Percentiles rank a stretch among this genome's conserved stretches.
phyloP scores from a whole-genome alignment of 2,329 filamentous ascomycete genomes.

The Onygena corvina region DNA sequence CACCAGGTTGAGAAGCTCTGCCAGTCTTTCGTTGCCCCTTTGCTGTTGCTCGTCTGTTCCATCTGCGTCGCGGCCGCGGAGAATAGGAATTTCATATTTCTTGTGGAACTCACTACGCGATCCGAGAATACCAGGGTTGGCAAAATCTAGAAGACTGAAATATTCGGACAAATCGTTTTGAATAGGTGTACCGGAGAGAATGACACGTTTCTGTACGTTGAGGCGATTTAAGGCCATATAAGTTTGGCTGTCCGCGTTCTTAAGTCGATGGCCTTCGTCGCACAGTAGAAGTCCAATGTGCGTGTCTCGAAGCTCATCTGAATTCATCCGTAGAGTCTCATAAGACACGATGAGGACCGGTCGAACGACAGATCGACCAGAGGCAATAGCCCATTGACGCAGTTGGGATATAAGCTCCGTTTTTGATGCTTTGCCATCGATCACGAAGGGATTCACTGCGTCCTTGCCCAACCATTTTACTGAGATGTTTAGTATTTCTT shows the following conservation, averaged over 20 bases:
- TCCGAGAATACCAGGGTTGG: constrained; percentile 83
- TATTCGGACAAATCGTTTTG: constrained; percentile 99
- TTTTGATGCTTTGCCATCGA: constrained; percentile 92
- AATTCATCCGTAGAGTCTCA: constrained; percentile 83
- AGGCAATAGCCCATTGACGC: constrained; percentile 87
- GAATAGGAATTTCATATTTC: constrained; percentile 81
- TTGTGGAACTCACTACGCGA: constrained; percentile 87
- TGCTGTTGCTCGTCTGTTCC: constrained; percentile 71
- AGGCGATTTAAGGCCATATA: constrained; percentile 83
- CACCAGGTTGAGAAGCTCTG: constrained; percentile 69
- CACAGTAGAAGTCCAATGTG: constrained; percentile 88
- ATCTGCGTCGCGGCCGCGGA: constrained; percentile 80
- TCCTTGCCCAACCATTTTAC: constrained; percentile 92
- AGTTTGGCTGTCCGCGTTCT: constrained; percentile 92
- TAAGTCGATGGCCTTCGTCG: constrained; percentile 90
- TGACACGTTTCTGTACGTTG: constrained; percentile 83
- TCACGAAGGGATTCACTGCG: constrained; percentile 83
- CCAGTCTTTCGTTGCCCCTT: constrained; percentile 70
- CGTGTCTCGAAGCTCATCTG: constrained; percentile 77
- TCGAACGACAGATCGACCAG: constrained; percentile 74
- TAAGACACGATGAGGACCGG: constrained; percentile 97
- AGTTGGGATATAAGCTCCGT: constrained; percentile 83
- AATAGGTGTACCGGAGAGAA: constrained; percentile 91
- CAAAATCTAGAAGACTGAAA: constrained; percentile 89
- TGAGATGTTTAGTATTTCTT: constrained; percentile 18